Conservation (phyloP, 2,329 filamentous ascomycete species). For the Graphilbum fragrans region DNA sequence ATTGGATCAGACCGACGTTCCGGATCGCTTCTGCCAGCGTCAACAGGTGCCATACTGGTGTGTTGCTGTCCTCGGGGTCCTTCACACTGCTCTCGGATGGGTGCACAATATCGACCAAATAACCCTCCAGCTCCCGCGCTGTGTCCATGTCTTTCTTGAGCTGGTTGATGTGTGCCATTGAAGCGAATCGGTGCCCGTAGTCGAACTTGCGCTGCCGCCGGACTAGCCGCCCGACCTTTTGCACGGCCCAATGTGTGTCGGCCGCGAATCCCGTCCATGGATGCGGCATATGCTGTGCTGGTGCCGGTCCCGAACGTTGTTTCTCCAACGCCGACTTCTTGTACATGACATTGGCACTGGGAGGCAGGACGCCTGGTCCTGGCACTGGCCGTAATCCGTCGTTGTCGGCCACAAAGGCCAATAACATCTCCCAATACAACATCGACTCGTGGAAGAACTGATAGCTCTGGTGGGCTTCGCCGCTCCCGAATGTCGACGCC, state of each 20-base stretch:
- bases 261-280: slow-evolving; percentile 35
- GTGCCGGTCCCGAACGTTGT: background rate
- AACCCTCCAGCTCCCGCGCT: slow-evolving; percentile 29
- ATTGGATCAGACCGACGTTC: slow-evolving; percentile 36
- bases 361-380: slow-evolving; percentile 4
- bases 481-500: slow-evolving; percentile 21
- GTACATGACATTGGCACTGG: background rate
- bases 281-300: slow-evolving; percentile 22
- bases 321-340: background rate
- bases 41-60: slow-evolving; percentile 38
- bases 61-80: slow-evolving; percentile 37
- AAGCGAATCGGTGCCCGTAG: slow-evolving; percentile 22
- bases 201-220: slow-evolving; percentile 20
- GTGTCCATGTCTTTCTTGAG: slow-evolving; percentile 21
- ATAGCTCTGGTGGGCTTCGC: slow-evolving; percentile 17
- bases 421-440: slow-evolving; percentile 47
- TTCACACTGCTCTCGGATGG: slow-evolving; percentile 32
- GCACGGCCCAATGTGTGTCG: slow-evolving; percentile 29
- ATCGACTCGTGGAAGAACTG: slow-evolving; percentile 41
- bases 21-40: slow-evolving; percentile 40
- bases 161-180: slow-evolving; percentile 12
- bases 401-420: slow-evolving; percentile 38
- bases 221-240: slow-evolving; percentile 30
- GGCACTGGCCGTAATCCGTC: slow-evolving; percentile 21
- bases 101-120: slow-evolving; percentile 31